Evolutionary conservation across 306 rosid genomes (phyloP).

Genomic region (Citrullus amarus): DNA sequence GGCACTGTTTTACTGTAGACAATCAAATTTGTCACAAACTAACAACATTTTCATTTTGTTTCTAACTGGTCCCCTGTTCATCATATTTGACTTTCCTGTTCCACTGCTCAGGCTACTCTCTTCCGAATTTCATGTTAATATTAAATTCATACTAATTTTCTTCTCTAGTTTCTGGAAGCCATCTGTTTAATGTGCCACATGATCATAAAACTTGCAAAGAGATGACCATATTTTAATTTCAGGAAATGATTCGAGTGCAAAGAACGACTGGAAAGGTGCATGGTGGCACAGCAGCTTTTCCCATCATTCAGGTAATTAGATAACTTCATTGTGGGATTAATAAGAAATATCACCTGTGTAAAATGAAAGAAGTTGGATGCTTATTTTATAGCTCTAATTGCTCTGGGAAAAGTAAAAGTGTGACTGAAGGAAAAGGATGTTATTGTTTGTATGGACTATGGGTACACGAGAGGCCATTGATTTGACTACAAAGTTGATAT

Average conservation of each 20-base stretch:
- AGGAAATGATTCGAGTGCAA: conserved; percentile 79
- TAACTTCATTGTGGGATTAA: conserved; percentile 9
- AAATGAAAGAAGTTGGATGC: conserved; percentile 8
- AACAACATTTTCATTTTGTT: neutral
- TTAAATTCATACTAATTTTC: too few relatives aligned
- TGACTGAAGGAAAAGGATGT: neutral
- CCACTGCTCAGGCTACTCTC: neutral
- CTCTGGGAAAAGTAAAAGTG: neutral
- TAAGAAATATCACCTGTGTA: neutral
- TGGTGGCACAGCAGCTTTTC: conserved; percentile 96
- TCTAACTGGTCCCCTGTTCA: neutral
- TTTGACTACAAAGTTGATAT: neutral
- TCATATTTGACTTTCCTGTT: neutral
- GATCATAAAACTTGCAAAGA: conserved; percentile 5
- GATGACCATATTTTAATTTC: conserved; percentile 18
- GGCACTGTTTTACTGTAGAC: neutral
- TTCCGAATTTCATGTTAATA: neutral
- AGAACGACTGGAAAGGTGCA: conserved; percentile 93
- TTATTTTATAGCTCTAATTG: conserved; percentile 1
- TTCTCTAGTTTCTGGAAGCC: neutral
- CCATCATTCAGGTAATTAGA: conserved; percentile 58
- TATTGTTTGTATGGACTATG: neutral
- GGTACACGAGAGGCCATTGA: neutral
- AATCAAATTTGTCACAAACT: neutral
- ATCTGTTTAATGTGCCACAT: neutral